Percentiles rank a stretch among this genome's conserved stretches.
These are phyloP conservation scores for Letharia lupina DNA, from an alignment of 495 filamentous ascomycete genomes.

Conservation along the genomic window DNA sequence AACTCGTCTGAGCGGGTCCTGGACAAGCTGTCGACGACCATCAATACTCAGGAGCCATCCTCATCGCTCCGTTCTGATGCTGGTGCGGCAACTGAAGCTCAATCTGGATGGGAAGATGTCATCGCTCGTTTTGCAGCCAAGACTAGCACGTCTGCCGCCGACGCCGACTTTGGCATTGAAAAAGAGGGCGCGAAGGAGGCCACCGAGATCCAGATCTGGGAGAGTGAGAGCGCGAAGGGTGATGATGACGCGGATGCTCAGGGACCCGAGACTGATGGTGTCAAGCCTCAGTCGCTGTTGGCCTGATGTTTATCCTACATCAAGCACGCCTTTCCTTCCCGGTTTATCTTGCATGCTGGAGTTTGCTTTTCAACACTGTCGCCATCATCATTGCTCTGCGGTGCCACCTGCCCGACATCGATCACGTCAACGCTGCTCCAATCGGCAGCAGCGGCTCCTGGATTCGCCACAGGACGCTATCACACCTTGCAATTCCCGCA, in stretches of 20 bases:
- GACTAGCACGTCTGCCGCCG: constrained; percentile 19
- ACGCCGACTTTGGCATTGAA: neutral
- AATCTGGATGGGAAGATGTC: constrained; percentile 16
- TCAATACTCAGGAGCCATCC: constrained; percentile 15
- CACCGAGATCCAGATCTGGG: constrained; percentile 49
- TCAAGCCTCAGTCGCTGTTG: neutral
- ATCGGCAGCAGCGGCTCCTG: neutral
- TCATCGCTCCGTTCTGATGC: neutral
- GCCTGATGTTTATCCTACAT: neutral
- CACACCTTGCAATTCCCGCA: neutral
- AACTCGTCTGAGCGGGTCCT: constrained; percentile 33
- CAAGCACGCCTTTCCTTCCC: neutral
- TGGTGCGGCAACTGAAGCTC: constrained; percentile 4
- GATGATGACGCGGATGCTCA: constrained; percentile 25
- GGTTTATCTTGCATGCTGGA: constrained; percentile 3
- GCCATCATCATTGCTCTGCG: neutral
- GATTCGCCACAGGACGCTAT: neutral
- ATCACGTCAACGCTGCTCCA: neutral
- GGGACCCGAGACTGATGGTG: neutral
- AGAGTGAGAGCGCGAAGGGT: constrained; percentile 52
- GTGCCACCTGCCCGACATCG: neutral
- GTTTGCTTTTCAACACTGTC: constrained; percentile 3
- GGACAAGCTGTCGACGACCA: constrained; percentile 24
- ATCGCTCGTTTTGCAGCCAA: constrained; percentile 13
- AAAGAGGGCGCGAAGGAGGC: constrained; percentile 12